phyloP scores from a whole-genome alignment of 2,329 filamentous ascomycete genomes.

The Monosporascus sp. region DNA sequence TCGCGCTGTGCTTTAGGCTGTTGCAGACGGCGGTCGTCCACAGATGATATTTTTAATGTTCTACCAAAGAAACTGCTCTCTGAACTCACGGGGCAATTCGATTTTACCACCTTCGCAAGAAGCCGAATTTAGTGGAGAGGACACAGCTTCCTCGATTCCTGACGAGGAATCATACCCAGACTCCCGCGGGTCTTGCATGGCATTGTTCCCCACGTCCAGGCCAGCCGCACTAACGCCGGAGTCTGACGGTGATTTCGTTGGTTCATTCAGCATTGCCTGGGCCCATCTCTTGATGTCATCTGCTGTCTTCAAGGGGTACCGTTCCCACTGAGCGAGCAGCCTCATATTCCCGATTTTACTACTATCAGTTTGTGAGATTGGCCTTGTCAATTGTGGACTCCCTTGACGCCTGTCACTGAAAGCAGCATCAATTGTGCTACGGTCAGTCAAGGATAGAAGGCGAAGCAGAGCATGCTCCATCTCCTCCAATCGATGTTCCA shows the following conservation, averaged over 20 bases:
- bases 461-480: constrained; percentile 35
- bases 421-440: constrained; percentile 8
- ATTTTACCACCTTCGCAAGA: background rate
- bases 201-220: background rate
- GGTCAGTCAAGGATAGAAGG: constrained; percentile 28
- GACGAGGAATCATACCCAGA: background rate
- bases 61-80: constrained; percentile 6
- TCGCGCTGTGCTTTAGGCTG: background rate
- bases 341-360: background rate
- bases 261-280: background rate
- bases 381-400: background rate
- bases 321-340: constrained; percentile 3
- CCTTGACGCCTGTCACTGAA: background rate
- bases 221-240: background rate
- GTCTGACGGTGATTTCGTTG: background rate
- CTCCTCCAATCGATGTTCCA: constrained; percentile 36
- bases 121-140: background rate
- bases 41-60: too few relatives aligned
- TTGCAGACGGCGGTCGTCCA: too few relatives aligned
- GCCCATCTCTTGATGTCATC: constrained; percentile 1
- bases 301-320: constrained; percentile 1
- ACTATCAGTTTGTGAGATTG: background rate
- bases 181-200: background rate
- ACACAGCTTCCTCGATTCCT: background rate
- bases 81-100: constrained; percentile 1